These are phyloP conservation scores for Haematococcus lacustris DNA, from an alignment of 139 green algal species.

Conservation along the genomic window DNA sequence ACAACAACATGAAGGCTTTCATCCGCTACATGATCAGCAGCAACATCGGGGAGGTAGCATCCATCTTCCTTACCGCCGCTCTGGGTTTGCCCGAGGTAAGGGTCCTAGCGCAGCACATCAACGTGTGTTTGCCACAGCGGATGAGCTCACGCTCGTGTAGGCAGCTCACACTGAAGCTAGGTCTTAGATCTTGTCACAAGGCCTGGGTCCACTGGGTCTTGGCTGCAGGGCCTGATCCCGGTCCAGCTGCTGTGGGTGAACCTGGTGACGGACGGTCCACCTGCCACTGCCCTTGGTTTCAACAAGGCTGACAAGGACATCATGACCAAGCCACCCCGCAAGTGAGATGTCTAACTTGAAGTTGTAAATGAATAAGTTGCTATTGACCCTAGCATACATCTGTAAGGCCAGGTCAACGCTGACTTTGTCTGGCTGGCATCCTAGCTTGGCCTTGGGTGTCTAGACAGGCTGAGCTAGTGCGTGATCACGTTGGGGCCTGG, in stretches of 20 bases:
- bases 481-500: too few species aligned
- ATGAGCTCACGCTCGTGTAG: too few species aligned
- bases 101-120: neutral
- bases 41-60: constrained; percentile 98
- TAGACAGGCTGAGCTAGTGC: too few species aligned
- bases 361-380: too few species aligned
- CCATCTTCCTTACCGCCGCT: constrained; percentile 97
- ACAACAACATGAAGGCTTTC: constrained; percentile 99
- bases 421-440: too few species aligned
- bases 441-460: too few species aligned
- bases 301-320: constrained; percentile 77
- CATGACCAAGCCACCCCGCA: constrained; percentile 69
- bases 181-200: neutral
- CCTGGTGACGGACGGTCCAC: constrained; percentile 96
- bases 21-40: constrained; percentile 98
- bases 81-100: constrained; percentile 86
- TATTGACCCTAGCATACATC: too few species aligned
- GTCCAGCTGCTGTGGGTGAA: constrained; percentile 99
- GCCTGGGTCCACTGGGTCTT: too few species aligned
- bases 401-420: too few species aligned
- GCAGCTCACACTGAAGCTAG: too few species aligned
- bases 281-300: constrained; percentile 92
- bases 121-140: too few species aligned
- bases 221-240: constrained; percentile 80
- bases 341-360: too few species aligned